Percentiles rank a stretch among this genome's conserved stretches.
phyloP scores from a whole-genome alignment of 2,329 filamentous ascomycete species.

The Cercospora zeae-maydis region DNA sequence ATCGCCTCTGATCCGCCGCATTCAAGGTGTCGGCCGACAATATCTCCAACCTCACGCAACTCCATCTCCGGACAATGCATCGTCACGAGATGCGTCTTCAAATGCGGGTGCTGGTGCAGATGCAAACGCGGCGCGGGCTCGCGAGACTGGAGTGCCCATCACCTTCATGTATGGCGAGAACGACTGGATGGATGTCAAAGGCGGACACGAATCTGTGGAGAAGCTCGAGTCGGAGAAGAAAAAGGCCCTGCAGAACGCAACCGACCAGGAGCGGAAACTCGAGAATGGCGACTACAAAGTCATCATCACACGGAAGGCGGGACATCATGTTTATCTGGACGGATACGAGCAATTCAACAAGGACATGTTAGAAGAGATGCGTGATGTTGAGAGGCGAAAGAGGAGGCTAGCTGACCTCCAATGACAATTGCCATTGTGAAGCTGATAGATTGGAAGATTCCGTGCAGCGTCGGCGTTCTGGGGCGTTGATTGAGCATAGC shows the following conservation, averaged over 20 bases:
- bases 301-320: slow-evolving; percentile 67
- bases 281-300: slow-evolving; percentile 84
- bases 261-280: slow-evolving; percentile 59
- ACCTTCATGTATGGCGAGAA: slow-evolving; percentile 96
- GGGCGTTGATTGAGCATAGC: background rate
- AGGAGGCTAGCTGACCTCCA: slow-evolving; percentile 23
- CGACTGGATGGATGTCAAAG: slow-evolving; percentile 97
- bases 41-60: slow-evolving; percentile 36
- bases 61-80: slow-evolving; percentile 29
- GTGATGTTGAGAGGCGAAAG: slow-evolving; percentile 52
- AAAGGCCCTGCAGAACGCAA: slow-evolving; percentile 59
- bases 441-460: background rate
- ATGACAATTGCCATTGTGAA: background rate
- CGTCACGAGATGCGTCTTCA: slow-evolving; percentile 2
- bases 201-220: slow-evolving; percentile 74
- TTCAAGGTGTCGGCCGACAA: slow-evolving; percentile 82
- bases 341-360: slow-evolving; percentile 67
- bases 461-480: background rate
- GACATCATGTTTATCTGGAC: slow-evolving; percentile 70
- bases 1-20: slow-evolving; percentile 78
- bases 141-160: slow-evolving; percentile 64
- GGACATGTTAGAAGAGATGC: slow-evolving; percentile 64
- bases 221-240: slow-evolving; percentile 68
- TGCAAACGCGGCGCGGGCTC: slow-evolving; percentile 57
- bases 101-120: slow-evolving; percentile 48